phyloP scores from a whole-genome alignment of 441 rosid genomes.

The Eutrema salsugineum region DNA sequence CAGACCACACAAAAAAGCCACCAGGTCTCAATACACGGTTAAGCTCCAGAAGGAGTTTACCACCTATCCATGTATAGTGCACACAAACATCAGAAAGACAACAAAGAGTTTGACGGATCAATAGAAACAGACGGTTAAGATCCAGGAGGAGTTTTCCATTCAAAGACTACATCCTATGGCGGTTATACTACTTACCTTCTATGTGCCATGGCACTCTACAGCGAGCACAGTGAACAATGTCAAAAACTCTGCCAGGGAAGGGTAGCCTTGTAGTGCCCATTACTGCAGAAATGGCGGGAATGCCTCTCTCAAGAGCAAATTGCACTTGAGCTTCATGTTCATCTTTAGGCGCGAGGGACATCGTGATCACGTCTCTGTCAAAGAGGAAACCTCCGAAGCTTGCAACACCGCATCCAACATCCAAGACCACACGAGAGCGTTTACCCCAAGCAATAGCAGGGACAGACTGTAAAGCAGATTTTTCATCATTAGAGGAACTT shows the following conservation, averaged over 20 bases:
- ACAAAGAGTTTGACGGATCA: not conserved
- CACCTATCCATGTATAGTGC: conserved; percentile 50
- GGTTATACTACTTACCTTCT: conserved; percentile 55
- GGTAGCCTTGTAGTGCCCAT: conserved; percentile 97
- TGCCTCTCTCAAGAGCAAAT: conserved; percentile 96
- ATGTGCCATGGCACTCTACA: conserved; percentile 99
- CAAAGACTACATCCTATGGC: not conserved
- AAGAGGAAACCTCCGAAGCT: conserved; percentile 95
- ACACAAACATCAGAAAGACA: conserved; percentile 3
- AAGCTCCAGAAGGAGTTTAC: conserved; percentile 91
- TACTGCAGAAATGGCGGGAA: conserved; percentile 93
- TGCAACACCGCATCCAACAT: conserved; percentile 98
- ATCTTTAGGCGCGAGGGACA: conserved; percentile 99
- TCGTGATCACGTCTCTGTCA: conserved; percentile 72
- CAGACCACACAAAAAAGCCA: conserved; percentile 98
- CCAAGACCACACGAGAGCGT: conserved; percentile 76
- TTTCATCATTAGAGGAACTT: not conserved
- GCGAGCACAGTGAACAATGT: conserved; percentile 92
- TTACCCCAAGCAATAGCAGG: conserved; percentile 90
- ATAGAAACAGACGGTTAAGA: not conserved
- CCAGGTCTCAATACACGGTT: conserved; percentile 91
- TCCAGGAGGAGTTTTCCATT: not conserved
- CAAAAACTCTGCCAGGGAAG: conserved; percentile 85
- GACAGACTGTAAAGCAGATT: conserved; percentile 57
- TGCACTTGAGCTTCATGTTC: conserved; percentile 99